Conservation (phyloP, 768 basidiomycete species). For the Boletus subcaerulescens region DNA sequence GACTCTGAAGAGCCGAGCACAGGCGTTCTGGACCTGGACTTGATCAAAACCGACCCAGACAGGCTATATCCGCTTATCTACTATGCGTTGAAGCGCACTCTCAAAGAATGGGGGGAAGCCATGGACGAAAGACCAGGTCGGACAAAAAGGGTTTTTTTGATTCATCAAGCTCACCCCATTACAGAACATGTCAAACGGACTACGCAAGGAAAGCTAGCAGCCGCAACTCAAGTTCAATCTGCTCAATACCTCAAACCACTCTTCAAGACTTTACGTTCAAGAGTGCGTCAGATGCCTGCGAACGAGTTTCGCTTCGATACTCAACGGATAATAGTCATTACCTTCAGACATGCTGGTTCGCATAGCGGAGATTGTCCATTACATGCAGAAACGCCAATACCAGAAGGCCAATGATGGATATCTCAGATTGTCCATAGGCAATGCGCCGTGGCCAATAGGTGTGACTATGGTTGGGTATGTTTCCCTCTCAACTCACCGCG, state of each 20-base stretch:
- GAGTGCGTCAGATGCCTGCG: conserved; percentile 51
- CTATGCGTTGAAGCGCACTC: conserved; percentile 85
- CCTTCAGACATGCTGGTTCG: conserved; percentile 81
- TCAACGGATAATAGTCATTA: conserved; percentile 51
- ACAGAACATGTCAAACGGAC: conserved; percentile 83
- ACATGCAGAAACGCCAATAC: conserved; percentile 96
- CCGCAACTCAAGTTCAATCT: conserved; percentile 93
- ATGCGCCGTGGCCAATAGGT: conserved; percentile 99
- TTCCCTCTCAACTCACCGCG: not conserved
- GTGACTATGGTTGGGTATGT: conserved; percentile 98
- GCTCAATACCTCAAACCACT: conserved; percentile 96
- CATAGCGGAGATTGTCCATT: conserved; percentile 90
- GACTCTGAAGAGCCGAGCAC: conserved; percentile 46
- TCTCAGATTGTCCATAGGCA: conserved; percentile 94
- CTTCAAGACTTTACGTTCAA: conserved; percentile 84
- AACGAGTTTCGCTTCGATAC: not conserved
- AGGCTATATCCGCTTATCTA: conserved; percentile 97
- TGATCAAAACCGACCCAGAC: conserved; percentile 90
- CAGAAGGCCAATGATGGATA: conserved; percentile 97
- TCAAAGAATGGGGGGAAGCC: conserved; percentile 96
- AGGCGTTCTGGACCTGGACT: conserved; percentile 70
- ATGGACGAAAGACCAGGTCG: conserved; percentile 91
- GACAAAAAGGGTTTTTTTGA: conserved; percentile 10
- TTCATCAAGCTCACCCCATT: conserved; percentile 1
- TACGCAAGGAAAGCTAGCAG: conserved; percentile 89